These are phyloP conservation scores for Sedum album DNA, from an alignment of 164 flowering plant genomes.

Conservation along the genomic window DNA sequence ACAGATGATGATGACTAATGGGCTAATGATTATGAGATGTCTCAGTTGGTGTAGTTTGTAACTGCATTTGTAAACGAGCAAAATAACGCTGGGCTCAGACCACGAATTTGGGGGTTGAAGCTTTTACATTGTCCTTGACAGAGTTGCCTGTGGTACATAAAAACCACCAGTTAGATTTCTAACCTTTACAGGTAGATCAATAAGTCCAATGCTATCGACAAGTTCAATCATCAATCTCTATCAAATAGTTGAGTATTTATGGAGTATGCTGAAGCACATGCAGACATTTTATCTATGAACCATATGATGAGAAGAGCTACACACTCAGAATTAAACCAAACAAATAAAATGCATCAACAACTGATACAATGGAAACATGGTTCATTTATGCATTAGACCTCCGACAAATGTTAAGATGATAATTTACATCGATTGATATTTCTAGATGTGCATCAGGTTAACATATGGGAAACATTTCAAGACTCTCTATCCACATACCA, in stretches of 20 bases:
- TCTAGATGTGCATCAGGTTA: background rate
- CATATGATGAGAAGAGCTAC: background rate
- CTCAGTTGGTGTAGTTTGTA: no score
- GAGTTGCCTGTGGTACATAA: background rate
- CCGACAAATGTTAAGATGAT: background rate
- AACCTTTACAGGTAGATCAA: background rate
- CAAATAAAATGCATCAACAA: background rate
- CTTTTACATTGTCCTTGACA: slow-evolving; percentile 14
- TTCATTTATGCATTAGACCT: background rate
- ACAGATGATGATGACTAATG: no score
- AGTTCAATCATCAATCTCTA: background rate
- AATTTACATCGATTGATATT: background rate
- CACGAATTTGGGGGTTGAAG: slow-evolving; percentile 15
- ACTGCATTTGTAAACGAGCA: no score
- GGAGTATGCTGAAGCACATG: background rate
- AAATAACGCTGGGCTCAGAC: slow-evolving; percentile 40
- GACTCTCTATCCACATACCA: no score
- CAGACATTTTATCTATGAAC: background rate
- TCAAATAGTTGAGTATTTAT: no score
- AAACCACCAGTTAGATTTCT: background rate
- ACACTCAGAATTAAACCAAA: background rate
- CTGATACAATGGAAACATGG: background rate
- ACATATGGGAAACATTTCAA: background rate
- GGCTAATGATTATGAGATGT: no score
- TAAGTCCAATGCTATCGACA: no score